These are phyloP conservation scores for Sambucus nigra DNA, from an alignment of 129 eudicot genomes.

Conservation along the genomic window DNA sequence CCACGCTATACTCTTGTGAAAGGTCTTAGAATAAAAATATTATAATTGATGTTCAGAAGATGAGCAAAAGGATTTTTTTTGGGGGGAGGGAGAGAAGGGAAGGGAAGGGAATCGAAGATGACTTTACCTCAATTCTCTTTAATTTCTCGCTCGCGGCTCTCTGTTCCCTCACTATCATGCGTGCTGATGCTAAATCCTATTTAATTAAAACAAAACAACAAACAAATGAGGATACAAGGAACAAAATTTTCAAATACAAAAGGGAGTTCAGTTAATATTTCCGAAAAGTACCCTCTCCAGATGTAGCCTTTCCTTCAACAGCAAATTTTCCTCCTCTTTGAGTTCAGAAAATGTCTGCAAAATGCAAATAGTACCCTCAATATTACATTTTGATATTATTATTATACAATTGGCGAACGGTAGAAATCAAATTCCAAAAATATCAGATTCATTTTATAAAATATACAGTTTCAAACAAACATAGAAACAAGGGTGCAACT, in stretches of 20 bases:
- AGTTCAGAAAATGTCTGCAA: slow-evolving; percentile 39
- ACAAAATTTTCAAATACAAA: not conserved
- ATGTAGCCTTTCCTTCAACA: slow-evolving; percentile 34
- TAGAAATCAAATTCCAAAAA: too few relatives aligned
- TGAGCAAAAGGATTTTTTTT: too few relatives aligned
- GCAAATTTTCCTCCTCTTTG: slow-evolving; percentile 41
- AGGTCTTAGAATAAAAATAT: too few relatives aligned
- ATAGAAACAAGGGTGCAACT: not conserved
- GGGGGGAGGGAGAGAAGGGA: not conserved
- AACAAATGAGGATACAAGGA: not conserved
- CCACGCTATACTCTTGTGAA: too few relatives aligned
- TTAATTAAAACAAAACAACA: not conserved
- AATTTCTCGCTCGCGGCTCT: slow-evolving; percentile 20
- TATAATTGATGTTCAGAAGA: too few relatives aligned
- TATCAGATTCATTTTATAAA: too few relatives aligned
- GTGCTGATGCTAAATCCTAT: slow-evolving; percentile 40
- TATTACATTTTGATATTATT: too few relatives aligned
- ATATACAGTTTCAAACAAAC: not conserved
- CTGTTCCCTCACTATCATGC: slow-evolving; percentile 22
- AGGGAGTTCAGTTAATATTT: not conserved
- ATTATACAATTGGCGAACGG: too few relatives aligned
- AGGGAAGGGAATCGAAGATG: not conserved
- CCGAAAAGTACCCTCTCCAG: slow-evolving; percentile 30
- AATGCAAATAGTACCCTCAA: not conserved
- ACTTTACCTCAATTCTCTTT: slow-evolving; percentile 49